phyloP scores from a whole-genome alignment of 176 grass and related monocot genomes.

The Aegilops longissima region DNA sequence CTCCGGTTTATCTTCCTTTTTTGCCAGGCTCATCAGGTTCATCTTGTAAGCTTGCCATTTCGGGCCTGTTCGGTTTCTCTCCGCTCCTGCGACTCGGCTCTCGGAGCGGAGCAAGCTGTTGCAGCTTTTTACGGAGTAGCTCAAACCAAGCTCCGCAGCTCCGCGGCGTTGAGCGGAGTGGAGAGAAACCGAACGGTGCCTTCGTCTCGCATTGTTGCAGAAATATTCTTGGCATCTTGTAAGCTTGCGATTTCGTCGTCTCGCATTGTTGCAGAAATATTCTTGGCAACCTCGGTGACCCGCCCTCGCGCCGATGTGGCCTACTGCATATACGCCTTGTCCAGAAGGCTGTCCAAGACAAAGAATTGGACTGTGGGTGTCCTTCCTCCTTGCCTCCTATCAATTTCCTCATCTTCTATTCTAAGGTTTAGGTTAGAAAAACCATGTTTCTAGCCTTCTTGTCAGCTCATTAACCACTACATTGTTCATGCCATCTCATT shows the following conservation, averaged over 20 bases:
- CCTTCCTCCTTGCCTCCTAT: background rate
- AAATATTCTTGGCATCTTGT: background rate
- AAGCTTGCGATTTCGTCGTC: background rate
- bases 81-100: no score
- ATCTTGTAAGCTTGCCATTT: background rate
- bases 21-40: background rate
- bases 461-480: background rate
- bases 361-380: conserved; percentile 72
- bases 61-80: no score
- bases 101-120: no score
- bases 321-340: conserved; percentile 80
- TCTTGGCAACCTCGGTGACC: conserved; percentile 54
- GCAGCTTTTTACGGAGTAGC: no score
- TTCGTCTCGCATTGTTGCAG: no score
- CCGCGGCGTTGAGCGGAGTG: no score
- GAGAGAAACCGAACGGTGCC: no score
- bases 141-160: no score
- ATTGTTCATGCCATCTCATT: background rate
- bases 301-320: conserved; percentile 73
- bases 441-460: background rate
- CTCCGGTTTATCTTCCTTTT: no score
- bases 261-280: conserved; percentile 48
- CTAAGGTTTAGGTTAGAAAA: background rate
- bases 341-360: conserved; percentile 84
- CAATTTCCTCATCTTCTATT: background rate